Evolutionary conservation across 176 grass and related monocot species (phyloP).

Genomic region (Pontederia paniculata): DNA sequence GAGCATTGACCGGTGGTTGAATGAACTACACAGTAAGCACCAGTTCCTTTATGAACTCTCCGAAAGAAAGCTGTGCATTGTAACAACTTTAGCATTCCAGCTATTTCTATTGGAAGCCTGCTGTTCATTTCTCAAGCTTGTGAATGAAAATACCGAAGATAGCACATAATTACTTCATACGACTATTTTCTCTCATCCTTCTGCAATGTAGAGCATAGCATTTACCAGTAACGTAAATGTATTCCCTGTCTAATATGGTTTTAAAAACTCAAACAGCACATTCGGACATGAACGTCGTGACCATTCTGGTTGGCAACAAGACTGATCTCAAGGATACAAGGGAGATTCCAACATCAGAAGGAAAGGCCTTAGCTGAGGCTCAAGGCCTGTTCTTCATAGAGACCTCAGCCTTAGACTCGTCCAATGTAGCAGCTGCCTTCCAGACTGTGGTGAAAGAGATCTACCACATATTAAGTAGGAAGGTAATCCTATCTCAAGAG

Average conservation of each 20-base stretch:
- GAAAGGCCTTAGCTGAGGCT: background rate
- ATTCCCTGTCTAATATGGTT: background rate
- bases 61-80: background rate
- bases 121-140: background rate
- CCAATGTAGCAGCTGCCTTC: slow-evolving; percentile 11
- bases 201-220: too few relatives aligned
- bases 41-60: background rate
- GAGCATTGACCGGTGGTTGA: background rate
- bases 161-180: too few relatives aligned
- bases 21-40: slow-evolving; percentile 2
- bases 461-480: slow-evolving; percentile 8
- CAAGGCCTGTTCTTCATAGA: slow-evolving; percentile 21
- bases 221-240: background rate
- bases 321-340: background rate
- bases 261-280: background rate
- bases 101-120: background rate
- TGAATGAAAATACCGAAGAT: background rate
- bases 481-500: slow-evolving; percentile 1
- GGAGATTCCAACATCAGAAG: background rate
- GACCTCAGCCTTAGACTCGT: slow-evolving; percentile 13
- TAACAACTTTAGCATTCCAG: background rate
- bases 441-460: slow-evolving; percentile 14
- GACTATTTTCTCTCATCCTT: too few relatives aligned
- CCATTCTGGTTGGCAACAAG: background rate
- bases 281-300: background rate